Evolutionary conservation across 2,329 filamentous ascomycete genomes (phyloP).

Genomic region (Fusarium chlamydosporum): DNA sequence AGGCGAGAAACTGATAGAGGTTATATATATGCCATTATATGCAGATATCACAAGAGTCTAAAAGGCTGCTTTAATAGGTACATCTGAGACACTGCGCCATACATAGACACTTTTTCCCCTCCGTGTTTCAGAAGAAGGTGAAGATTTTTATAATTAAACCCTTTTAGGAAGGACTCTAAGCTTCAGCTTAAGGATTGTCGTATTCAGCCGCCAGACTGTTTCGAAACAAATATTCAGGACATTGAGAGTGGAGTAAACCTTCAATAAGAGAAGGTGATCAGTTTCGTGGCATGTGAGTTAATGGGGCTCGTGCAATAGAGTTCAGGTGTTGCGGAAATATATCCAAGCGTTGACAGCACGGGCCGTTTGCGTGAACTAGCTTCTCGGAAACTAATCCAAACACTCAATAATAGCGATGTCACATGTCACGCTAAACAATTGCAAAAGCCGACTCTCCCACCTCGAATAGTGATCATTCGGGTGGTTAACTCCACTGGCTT

Average conservation of each 20-base stretch:
- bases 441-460: too few relatives aligned
- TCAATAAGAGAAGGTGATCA: conserved; percentile 8
- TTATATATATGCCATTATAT: neutral
- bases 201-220: neutral
- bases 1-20: neutral
- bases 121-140: conserved; percentile 4
- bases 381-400: conserved; percentile 2
- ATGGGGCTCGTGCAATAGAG: neutral
- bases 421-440: neutral
- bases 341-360: neutral
- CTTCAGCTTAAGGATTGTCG: neutral
- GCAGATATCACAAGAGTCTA: neutral
- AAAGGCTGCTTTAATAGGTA: neutral
- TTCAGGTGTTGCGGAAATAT: conserved; percentile 5
- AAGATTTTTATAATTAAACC: neutral
- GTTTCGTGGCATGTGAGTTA: neutral
- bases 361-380: neutral
- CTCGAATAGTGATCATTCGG: too few relatives aligned
- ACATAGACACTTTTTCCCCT: too few relatives aligned
- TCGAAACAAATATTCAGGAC: neutral
- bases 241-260: neutral
- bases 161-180: neutral
- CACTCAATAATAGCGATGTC: neutral
- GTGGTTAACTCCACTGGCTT: too few relatives aligned
- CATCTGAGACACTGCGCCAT: neutral